Conservation (phyloP, 83 land plant genomes). For the Picea engelmannii region DNA sequence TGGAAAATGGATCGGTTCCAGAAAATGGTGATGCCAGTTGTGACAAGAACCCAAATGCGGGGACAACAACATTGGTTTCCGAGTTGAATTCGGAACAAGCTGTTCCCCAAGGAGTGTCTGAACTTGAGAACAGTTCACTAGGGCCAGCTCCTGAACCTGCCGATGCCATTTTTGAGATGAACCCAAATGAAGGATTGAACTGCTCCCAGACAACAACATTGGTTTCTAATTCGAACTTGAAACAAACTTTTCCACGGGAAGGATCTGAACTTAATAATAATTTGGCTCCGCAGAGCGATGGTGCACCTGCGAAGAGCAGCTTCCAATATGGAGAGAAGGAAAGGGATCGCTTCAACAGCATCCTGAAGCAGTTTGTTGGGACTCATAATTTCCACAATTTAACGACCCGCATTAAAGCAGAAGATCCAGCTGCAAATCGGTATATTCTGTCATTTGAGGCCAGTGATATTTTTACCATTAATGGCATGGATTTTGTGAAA, state of each 20-base stretch:
- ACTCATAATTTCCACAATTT: conserved; percentile 97
- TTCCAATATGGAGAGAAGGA: conserved; percentile 75
- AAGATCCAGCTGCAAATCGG: conserved; percentile 84
- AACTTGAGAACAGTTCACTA: neutral
- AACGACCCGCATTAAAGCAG: conserved; percentile 79
- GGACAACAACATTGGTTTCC: neutral
- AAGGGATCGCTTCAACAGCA: conserved; percentile 60
- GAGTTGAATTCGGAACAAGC: neutral
- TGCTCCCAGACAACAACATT: neutral
- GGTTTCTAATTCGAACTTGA: neutral
- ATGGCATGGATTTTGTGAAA: conserved; percentile 79
- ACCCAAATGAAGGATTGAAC: neutral
- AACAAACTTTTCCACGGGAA: neutral
- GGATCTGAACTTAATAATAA: neutral
- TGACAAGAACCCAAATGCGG: neutral
- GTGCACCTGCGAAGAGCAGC: neutral
- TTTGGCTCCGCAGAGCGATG: neutral
- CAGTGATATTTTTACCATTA: conserved; percentile 43
- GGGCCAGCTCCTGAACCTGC: too few species aligned
- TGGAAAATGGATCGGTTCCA: neutral
- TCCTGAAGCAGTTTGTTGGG: conserved; percentile 66
- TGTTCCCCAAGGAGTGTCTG: neutral
- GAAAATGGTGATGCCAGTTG: neutral
- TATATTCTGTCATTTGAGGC: conserved; percentile 84
- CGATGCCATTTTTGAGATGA: neutral